phyloP scores from a whole-genome alignment of 2,329 filamentous ascomycete genomes.

The Stachybotrys elegans region DNA sequence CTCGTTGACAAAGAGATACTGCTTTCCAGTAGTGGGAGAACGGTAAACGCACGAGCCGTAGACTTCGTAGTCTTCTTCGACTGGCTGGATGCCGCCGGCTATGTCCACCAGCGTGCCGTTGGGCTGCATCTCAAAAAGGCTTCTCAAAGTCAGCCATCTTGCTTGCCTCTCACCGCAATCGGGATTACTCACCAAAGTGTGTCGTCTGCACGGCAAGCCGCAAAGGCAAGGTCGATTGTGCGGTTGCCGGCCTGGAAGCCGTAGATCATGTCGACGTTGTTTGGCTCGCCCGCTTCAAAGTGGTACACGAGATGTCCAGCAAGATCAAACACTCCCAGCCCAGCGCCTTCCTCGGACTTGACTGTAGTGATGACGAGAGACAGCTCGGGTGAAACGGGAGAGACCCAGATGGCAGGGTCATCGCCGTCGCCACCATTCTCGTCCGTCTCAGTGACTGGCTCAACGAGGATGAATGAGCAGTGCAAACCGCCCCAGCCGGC shows the following conservation, averaged over 20 bases:
- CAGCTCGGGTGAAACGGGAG: constrained; percentile 29
- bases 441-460: constrained; percentile 36
- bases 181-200: constrained; percentile 41
- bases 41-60: constrained; percentile 50
- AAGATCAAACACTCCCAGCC: constrained; percentile 44
- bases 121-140: constrained; percentile 42
- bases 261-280: constrained; percentile 52
- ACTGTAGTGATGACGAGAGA: constrained; percentile 48
- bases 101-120: constrained; percentile 39
- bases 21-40: constrained; percentile 39
- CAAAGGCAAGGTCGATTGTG: constrained; percentile 42
- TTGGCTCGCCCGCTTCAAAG: constrained; percentile 40
- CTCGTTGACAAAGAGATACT: constrained; percentile 51
- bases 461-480: constrained; percentile 38
- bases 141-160: constrained; percentile 13
- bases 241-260: constrained; percentile 37
- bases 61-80: constrained; percentile 38
- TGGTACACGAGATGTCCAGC: constrained; percentile 41
- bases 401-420: constrained; percentile 45
- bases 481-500: constrained; percentile 38
- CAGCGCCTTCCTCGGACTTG: constrained; percentile 43
- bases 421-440: constrained; percentile 39
- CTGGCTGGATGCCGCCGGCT: constrained; percentile 39
- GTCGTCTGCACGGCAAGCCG: constrained; percentile 45
- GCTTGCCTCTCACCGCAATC: rapidly evolving